Base-by-base conservation (phyloP, 2,329 filamentous ascomycete genomes). In the Xylariaceae sp. region DNA sequence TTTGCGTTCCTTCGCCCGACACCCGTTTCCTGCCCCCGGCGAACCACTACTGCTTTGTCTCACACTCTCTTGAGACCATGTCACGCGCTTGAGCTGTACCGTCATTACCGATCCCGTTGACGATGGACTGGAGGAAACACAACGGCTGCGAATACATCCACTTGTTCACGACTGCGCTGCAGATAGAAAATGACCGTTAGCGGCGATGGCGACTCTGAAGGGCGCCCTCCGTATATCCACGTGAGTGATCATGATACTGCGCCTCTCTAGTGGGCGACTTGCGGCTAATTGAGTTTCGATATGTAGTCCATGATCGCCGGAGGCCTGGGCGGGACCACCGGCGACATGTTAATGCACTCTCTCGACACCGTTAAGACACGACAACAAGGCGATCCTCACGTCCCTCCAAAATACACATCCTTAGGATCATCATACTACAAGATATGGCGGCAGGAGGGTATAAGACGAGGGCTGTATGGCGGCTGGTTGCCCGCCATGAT, bases 291-390 rank as follows among this genome's bases (percentile, higher is more conserved):
- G 13, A 17, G 43, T 48, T 39, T 18, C 47, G 57, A 49, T 56
- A 53, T 53, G 55, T 63, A 96, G 90, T 86, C 89, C 69, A 99
- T 97, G 92, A 79, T 99, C 66, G 94, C 94, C 33, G 94, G 94
- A 66, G 94, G 93, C 54, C 77, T 95, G 48, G 94, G 95, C 66
- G 94, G 94, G 48, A 92, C 89, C 14, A 95, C 88, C 50, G 94
- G 95, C 53, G 94, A 99, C 71, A 88, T 99, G 81, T 77, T 99
- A 60, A 99, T 99, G 94, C 94, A 99, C 75, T 97, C 93, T 42
- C 82, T 99, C 66, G 94, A 99, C 71, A 99, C 94, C 1, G 94
- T 99, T 64, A 99, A 99, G 75, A 99, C 94, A 43, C 84, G 94
- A 62, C 95, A 99, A 71, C 94, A 99, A 73, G 94, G 93, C 65